Base-by-base conservation (phyloP, 257 asterid species). In the Solanum pimpinellifolium region DNA sequence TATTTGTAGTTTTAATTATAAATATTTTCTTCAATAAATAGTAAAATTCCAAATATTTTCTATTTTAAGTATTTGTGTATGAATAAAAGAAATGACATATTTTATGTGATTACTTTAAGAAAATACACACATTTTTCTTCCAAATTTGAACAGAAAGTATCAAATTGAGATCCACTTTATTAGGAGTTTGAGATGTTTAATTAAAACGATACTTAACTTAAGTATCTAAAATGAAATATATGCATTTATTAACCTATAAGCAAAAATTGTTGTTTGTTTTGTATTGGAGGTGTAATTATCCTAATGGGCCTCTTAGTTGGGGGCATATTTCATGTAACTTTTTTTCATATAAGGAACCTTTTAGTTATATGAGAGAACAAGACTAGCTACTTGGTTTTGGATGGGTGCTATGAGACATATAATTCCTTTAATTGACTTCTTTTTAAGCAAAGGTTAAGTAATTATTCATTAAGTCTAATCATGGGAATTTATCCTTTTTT, bases 381-480 rank as follows among this genome's bases (percentile, higher is more conserved):
- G n/a, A 72, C 6, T 85, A 85, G 84, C 81, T 84, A 25, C 39
- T 42, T 39, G 81, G 44, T 84, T 27, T 41, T 84, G 66, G 81
- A 62, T 39, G 77, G 77, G 66, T 66, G 80, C 80, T 47, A 84
- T 2, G 87, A 47, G 62, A 84, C 87, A 84, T 84, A 47, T 42
- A 49, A 84, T 84, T 68, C 60, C 46, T 47, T 21, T 20, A 42
- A 68, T 66, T 68, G 81, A 84, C 87, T 68, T 84, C 46, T n/a
- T 31, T 68, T 68, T 15, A 33, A 68, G 62, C 81, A 68, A 84
- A 66, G 66, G 29, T 66, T 84, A 84, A 84, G 21, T 66, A 27
- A 84, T 84, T 66, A 84, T 33, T 84, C 87, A 66, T 33, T 27
- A 84, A 59, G 87, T 84, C 87, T 84, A 84, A 84, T 84, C 87